Base-by-base conservation (phyloP, 2,329 filamentous ascomycete species). In the Phoma sp. region DNA sequence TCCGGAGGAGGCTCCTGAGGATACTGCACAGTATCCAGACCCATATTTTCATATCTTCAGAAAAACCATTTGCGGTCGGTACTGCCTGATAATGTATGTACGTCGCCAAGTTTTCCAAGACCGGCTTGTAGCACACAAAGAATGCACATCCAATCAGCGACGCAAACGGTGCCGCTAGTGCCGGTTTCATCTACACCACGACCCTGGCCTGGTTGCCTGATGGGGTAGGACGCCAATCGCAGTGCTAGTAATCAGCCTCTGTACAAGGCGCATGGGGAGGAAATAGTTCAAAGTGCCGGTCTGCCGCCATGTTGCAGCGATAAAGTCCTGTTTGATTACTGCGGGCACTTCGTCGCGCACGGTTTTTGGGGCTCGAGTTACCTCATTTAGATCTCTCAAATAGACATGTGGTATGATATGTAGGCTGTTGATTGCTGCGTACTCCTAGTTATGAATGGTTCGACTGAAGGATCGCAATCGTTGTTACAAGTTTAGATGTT, bases 71-170 rank as follows among this genome's bases (percentile, higher is more conserved):
- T 7, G 4, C 30, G 5, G 5, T 10, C 10, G 30, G 17, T 4
- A 5, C 9, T 25, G 23, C 23, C 9, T 32, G 26, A n/a, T 47
- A 15, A 43, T 38, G 15, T 50, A 42, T 9, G 14, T 26, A 15
- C 14, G 17, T 37, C 23, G 49, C 49, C 49, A 53, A 53, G 49
- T 40, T 2, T 32, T 25, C 38, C 47, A 38, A 51, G 47, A 11
- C 34, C n/a, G 30, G n/a, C 29, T 34, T 14, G 18, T 36, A 11
- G 20, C 36, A 47, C 42, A 53, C 49, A 47, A 17, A 25, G 23
- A 12, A 25, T 5, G 6, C 12, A 5, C n/a, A 15, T 11, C 49
- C 49, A 53, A 53, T 53, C 14, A 47, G 18, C 14, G 9, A 7
- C 10, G 18, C 5, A n/a, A 14, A 12, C 34, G 2, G 14, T 52